Base-by-base conservation (phyloP, 257 asterid species). In the Solanum etuberosum region DNA sequence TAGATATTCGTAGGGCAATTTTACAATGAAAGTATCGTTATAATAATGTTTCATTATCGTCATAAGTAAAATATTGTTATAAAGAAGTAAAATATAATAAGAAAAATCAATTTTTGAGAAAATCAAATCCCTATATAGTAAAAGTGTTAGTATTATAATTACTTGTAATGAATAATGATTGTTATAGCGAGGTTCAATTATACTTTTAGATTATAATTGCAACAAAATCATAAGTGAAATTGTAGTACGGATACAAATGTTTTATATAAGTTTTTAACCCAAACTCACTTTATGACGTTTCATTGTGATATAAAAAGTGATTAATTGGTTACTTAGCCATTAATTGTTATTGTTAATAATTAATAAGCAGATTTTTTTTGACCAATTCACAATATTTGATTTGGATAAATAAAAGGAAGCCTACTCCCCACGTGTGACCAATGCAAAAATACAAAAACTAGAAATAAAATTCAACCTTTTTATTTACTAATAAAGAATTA, bases 51-150 rank as follows among this genome's bases (percentile, higher is more conserved):
- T 51, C 61, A 51, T 16, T 7, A 51, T 51, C 0, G 7, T 14
- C 5, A 14, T 14, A 48, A 48, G 0, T 48, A 48, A 15, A 46
- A 15, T 43, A 9, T 0, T 48, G 20, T 15, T 48, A 48, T 48
- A 48, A 48, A 51, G 0, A 51, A 18, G 61, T 51, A 51, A 51
- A 51, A 18, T 51, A 51, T 51, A 51, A 16, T 18, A 16, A 16
- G n/a, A 51, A 18, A 51, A 16, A 51, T 48, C 0, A 51, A 1
- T 6, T 6, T 51, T 51, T 1, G 1, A 51, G 1, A 51, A 51
- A 51, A 51, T 6, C 1, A 1, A 51, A 51, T 51, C 0, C 1
- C 0, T 18, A 51, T 0, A 51, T 0, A 1, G 0, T 51, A 51
- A 51, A 51, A 51, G 6, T 51, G 1, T 18, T 51, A 16, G 0